A percentile compares a stretch with the other conserved stretches of the same genome.
These are phyloP conservation scores for Leccinum fallax DNA, from an alignment of 1,284 basidiomycete genomes.

Conservation along the genomic window DNA sequence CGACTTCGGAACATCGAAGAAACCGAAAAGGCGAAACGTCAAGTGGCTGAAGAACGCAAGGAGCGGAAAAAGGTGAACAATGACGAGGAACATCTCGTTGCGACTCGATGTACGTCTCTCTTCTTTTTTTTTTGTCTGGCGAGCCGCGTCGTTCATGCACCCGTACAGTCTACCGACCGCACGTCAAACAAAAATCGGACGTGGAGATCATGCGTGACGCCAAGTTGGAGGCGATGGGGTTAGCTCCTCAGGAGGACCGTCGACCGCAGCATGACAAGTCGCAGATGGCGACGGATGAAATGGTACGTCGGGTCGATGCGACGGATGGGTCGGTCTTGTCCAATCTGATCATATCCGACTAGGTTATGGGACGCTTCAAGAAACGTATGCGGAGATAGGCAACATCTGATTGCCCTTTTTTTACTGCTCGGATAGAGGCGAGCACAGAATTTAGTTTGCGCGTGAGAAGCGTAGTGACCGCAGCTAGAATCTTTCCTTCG, in stretches of 20 bases:
- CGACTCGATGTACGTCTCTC: constrained; percentile 73
- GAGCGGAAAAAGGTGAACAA: constrained; percentile 55
- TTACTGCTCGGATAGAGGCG: too few species aligned
- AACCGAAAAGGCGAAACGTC: constrained; percentile 92
- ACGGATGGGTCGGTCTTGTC: not conserved
- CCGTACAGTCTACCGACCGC: constrained; percentile 76
- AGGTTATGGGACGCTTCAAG: constrained; percentile 91
- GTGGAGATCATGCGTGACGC: constrained; percentile 85
- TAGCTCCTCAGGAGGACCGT: constrained; percentile 61
- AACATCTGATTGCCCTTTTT: too few species aligned
- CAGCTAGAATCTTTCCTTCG: too few species aligned
- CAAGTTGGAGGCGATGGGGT: constrained; percentile 78
- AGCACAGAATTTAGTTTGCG: too few species aligned
- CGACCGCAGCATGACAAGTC: constrained; percentile 55
- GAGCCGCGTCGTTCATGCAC: not conserved
- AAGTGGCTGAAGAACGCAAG: constrained; percentile 74
- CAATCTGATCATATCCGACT: not conserved
- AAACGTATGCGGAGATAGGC: constrained; percentile 76
- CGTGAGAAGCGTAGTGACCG: too few species aligned
- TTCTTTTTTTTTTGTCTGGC: not conserved
- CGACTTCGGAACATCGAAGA: constrained; percentile 95
- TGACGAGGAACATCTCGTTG: constrained; percentile 80
- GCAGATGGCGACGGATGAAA: constrained; percentile 89
- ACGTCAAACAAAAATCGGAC: constrained; percentile 78
- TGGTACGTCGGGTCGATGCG: constrained; percentile 49